Percentiles rank a stretch among this genome's conserved stretches.
phyloP scores from a whole-genome alignment of 2,329 filamentous ascomycete species.

The Stemphylium beticola region DNA sequence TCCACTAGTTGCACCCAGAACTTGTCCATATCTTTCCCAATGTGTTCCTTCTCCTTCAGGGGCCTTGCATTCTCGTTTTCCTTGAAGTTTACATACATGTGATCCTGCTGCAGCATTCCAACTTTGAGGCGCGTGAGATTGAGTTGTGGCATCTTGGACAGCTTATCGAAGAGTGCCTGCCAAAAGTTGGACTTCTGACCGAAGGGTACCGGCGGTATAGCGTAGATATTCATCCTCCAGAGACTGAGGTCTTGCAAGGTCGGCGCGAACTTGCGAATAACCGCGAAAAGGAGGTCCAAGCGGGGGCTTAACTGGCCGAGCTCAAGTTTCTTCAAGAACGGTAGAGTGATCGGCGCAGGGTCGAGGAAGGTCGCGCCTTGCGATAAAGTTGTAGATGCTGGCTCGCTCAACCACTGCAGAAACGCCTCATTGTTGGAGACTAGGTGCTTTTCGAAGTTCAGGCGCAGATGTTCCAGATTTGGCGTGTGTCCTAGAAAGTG shows the following conservation, averaged over 20 bases:
- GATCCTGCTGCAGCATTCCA: constrained; percentile 24
- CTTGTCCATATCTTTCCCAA: constrained; percentile 19
- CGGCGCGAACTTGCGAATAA: constrained; percentile 51
- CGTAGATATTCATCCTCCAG: constrained; percentile 51
- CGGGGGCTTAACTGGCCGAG: constrained; percentile 27
- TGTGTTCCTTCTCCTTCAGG: constrained; percentile 15
- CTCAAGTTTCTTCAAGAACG: constrained; percentile 27
- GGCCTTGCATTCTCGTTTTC: neutral
- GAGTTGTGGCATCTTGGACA: constrained; percentile 17
- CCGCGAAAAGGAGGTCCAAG: constrained; percentile 12
- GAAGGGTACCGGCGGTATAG: neutral
- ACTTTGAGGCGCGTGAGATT: constrained; percentile 23
- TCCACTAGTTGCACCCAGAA: constrained; percentile 19
- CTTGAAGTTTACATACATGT: constrained; percentile 20
- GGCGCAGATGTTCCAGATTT: constrained; percentile 59
- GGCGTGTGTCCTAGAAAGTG: constrained; percentile 51
- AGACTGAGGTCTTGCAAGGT: constrained; percentile 56
- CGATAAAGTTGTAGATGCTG: neutral
- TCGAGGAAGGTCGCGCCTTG: neutral
- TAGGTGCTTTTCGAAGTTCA: constrained; percentile 54
- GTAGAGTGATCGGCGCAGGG: constrained; percentile 19
- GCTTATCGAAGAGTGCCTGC: constrained; percentile 22
- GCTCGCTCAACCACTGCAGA: constrained; percentile 46
- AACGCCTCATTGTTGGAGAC: constrained; percentile 36
- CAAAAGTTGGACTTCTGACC: constrained; percentile 26